Conservation (phyloP, 805 yeast species). For the Barnettozyma salicaria region DNA sequence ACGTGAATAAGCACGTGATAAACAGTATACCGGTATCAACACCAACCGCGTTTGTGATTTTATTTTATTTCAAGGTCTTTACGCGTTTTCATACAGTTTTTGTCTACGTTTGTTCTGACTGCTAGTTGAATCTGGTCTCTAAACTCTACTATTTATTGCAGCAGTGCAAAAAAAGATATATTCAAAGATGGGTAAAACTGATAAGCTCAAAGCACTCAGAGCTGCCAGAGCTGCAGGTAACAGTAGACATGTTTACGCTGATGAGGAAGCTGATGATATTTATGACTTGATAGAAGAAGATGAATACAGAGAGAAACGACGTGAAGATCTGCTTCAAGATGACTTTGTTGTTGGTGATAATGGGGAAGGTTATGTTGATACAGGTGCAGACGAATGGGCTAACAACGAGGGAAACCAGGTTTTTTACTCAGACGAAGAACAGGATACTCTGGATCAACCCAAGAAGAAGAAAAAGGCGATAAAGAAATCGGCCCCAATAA, state of each 20-base stretch:
- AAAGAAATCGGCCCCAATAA: constrained; percentile 39
- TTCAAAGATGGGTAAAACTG: constrained; percentile 31
- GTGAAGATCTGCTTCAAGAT: constrained; percentile 76
- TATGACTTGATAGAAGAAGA: constrained; percentile 88
- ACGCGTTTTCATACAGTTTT: too few species aligned
- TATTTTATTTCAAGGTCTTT: too few species aligned
- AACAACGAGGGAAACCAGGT: constrained; percentile 37
- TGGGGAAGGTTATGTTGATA: constrained; percentile 91
- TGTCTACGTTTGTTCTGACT: too few species aligned
- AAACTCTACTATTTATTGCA: not conserved
- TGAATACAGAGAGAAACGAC: constrained; percentile 66
- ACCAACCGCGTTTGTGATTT: too few species aligned
- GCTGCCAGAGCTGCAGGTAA: constrained; percentile 55
- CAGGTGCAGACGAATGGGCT: constrained; percentile 90
- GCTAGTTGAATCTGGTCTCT: not conserved
- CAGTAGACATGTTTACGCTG: constrained; percentile 33
- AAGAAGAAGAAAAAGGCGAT: constrained; percentile 17
- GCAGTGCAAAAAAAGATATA: not conserved
- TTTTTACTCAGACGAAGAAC: constrained; percentile 53
- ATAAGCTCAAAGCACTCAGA: constrained; percentile 54
- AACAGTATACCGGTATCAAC: too few species aligned
- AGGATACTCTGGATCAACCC: constrained; percentile 15
- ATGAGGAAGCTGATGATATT: constrained; percentile 47
- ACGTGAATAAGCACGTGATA: too few species aligned
- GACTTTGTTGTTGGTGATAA: constrained; percentile 93